Evolutionary conservation across 1,284 basidiomycete species (phyloP), one percentile per base, ranked within the genome.

Genomic region (Tausonia pullulans): DNA sequence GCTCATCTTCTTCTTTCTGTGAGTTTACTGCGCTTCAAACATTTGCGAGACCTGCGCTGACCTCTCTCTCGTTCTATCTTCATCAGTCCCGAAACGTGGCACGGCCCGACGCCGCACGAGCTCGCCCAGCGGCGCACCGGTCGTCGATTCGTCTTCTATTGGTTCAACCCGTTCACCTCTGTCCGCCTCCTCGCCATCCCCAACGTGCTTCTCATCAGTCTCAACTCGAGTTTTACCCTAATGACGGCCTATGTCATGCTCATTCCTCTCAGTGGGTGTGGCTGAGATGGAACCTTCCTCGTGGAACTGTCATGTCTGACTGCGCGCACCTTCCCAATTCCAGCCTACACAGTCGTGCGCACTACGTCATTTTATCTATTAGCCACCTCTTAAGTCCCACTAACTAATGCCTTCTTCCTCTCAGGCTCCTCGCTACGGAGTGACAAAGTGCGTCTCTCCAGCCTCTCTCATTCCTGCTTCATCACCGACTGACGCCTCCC

Each of bases 31-130:
- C n/a, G 5, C 40, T 13, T 40, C 57, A 4, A 4, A 4, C 39
- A 8, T 53, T 6, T 9, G 45, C 10, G 16, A 27, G 27, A 43
- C 9, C 39, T 40, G 8, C 10, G 41, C 60, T 54, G 13, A 52
- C 56, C 40, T 45, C 11, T 2, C 11, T 9, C 27, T 51, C 51
- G 9, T 49, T 27, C 55, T 14, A 5, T 27, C 27, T 5, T 44
- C 6, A 9, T 7, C 45, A 64, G 62, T n/a, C 87, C 88, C 0
- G 89, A 91, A 71, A 90, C 88, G 1, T 81, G 79, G 14, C 84
- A 86, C 69, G 74, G 70, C 76, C 82, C 60, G 71, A 77, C 61
- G 66, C 79, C 74, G 0, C 74, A 76, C 63, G 59, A 70, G 14
- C 61, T 62, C 0, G 66, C 72, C 2, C 68, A 69, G 52, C 68